These are phyloP conservation scores for Penstemon barbatus DNA, from an alignment of 257 asterid species.

Conservation along the genomic window DNA sequence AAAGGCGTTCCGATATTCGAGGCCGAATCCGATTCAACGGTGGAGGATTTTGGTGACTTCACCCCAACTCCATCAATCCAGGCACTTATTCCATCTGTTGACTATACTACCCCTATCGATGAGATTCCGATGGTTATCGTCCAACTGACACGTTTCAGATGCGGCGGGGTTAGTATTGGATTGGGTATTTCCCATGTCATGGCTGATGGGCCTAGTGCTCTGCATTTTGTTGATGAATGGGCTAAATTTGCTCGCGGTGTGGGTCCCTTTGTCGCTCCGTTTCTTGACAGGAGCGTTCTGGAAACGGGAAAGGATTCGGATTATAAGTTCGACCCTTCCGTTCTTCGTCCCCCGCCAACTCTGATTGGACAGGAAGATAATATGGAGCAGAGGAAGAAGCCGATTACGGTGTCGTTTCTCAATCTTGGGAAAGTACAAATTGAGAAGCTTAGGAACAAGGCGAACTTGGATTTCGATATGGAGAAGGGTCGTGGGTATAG, in stretches of 20 bases:
- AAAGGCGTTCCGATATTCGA: slow-evolving; percentile 49
- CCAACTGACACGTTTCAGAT: slow-evolving; percentile 50
- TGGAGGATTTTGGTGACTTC: slow-evolving; percentile 58
- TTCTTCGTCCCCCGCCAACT: slow-evolving; percentile 49
- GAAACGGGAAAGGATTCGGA: slow-evolving; percentile 23
- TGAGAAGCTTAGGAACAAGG: slow-evolving; percentile 47
- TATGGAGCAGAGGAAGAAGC: slow-evolving; percentile 46
- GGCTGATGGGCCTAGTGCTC: slow-evolving; percentile 59
- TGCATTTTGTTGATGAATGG: slow-evolving; percentile 50
- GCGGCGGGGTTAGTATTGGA: slow-evolving; percentile 56
- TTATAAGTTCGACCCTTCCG: slow-evolving; percentile 39
- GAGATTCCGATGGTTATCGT: slow-evolving; percentile 46
- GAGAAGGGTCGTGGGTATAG: slow-evolving; percentile 39
- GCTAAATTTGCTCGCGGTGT: slow-evolving; percentile 39
- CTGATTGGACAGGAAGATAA: slow-evolving; percentile 39
- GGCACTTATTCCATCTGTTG: slow-evolving; percentile 46
- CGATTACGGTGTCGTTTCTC: slow-evolving; percentile 38
- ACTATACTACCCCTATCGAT: slow-evolving; percentile 48
- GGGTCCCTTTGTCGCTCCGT: slow-evolving; percentile 30
- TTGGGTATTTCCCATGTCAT: slow-evolving; percentile 49
- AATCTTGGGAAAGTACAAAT: slow-evolving; percentile 37
- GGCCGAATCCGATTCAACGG: slow-evolving; percentile 44
- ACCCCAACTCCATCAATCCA: slow-evolving; percentile 45
- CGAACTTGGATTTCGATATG: slow-evolving; percentile 32
- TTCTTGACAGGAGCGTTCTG: slow-evolving; percentile 34